phyloP scores from a whole-genome alignment of 768 basidiomycete species.

The Leccinum longicurvipes region DNA sequence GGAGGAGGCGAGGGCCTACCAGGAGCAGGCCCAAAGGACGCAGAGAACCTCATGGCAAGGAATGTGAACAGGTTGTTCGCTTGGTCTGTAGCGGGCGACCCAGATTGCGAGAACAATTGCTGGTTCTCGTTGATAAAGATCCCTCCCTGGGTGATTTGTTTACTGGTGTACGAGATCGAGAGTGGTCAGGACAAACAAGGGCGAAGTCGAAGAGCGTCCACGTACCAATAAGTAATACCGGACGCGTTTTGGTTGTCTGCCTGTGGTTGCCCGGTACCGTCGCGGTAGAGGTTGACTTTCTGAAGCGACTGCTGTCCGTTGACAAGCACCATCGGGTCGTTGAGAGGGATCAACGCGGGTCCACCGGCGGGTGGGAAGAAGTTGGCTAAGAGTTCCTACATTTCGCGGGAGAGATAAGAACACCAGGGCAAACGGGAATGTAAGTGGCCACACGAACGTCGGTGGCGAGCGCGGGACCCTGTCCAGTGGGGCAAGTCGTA shows the following conservation, averaged over 20 bases:
- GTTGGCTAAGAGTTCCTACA: conserved; percentile 22
- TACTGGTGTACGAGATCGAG: background rate
- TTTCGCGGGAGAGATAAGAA: background rate
- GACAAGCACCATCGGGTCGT: conserved; percentile 26
- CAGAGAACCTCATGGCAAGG: conserved; percentile 29
- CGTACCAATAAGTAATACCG: conserved; percentile 20
- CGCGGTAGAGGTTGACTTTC: conserved; percentile 29
- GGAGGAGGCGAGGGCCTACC: conserved; percentile 10
- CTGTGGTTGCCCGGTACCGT: conserved; percentile 25
- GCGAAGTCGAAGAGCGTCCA: background rate
- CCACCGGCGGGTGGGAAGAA: conserved; percentile 25
- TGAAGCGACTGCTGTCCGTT: conserved; percentile 21
- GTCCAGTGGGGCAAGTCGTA: conserved; percentile 20
- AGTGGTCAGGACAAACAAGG: background rate
- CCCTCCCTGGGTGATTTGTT: conserved; percentile 22
- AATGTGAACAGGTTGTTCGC: conserved; percentile 28
- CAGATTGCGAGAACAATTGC: conserved; percentile 12
- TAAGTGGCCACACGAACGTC: conserved; percentile 11
- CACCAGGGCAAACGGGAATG: background rate
- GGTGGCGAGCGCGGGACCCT: conserved; percentile 20
- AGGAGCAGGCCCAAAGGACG: conserved; percentile 21
- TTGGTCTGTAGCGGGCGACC: conserved; percentile 19
- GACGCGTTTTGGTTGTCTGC: conserved; percentile 25
- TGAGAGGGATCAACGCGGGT: conserved; percentile 24
- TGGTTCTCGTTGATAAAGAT: conserved; percentile 25